Percentiles rank a stretch among this genome's conserved stretches.
Evolutionary conservation across 2,329 filamentous ascomycete species (phyloP).

Genomic region (Ophiostoma australiae): DNA sequence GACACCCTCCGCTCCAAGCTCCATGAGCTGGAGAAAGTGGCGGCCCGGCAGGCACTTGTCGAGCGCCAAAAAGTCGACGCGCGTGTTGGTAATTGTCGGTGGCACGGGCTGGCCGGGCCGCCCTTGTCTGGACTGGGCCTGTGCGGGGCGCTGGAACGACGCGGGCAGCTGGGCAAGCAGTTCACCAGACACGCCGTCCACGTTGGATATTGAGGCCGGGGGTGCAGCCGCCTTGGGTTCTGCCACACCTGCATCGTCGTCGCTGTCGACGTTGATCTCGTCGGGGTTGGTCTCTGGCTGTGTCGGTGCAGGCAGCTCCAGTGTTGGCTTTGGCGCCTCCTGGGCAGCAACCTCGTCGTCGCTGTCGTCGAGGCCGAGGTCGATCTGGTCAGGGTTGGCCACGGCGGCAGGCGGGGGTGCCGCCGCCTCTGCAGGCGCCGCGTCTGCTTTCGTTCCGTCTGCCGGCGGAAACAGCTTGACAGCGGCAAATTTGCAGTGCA

Average conservation of each 20-base stretch:
- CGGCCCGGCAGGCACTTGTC: conserved; percentile 82
- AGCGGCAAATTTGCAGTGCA: conserved; percentile 84
- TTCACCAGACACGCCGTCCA: conserved; percentile 51
- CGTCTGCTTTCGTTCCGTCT: conserved; percentile 24
- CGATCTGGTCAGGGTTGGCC: conserved; percentile 63
- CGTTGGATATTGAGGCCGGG: conserved; percentile 4
- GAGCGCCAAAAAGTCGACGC: conserved; percentile 78
- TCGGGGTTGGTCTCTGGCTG: conserved; percentile 49
- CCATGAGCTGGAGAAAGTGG: conserved; percentile 75
- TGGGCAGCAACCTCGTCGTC: conserved; percentile 41
- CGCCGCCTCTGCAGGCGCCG: not conserved
- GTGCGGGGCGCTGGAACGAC: conserved; percentile 52
- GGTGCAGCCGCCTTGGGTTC: conserved; percentile 6
- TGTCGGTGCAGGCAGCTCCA: not conserved
- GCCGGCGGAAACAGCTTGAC: conserved; percentile 48
- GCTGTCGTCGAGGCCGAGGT: conserved; percentile 63
- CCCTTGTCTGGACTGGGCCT: conserved; percentile 28
- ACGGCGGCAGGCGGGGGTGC: conserved; percentile 15
- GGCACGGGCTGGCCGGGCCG: conserved; percentile 58
- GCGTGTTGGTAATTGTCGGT: conserved; percentile 67
- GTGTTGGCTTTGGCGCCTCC: not conserved
- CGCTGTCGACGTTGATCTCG: conserved; percentile 66
- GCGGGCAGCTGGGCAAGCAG: conserved; percentile 70
- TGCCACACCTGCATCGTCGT: conserved; percentile 42
- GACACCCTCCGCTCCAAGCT: conserved; percentile 42